Evolutionary conservation across 331 rosid genomes (phyloP).

Genomic region (Spiraea crenata): DNA sequence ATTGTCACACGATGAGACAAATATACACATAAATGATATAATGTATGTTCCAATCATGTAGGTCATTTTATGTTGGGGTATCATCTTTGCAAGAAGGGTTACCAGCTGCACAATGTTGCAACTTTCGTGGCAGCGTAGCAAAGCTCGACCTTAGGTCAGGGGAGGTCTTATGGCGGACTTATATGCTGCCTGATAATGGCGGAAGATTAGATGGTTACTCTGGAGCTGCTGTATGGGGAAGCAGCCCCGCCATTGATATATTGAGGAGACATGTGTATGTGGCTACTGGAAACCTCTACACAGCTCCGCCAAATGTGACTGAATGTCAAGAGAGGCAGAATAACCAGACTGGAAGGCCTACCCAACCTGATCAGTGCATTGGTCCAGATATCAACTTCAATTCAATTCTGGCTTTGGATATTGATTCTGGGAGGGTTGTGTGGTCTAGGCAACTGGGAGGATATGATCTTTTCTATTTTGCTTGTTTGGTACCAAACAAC

Average conservation of each 20-base stretch:
- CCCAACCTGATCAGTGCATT: slow-evolving; percentile 36
- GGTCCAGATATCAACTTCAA: slow-evolving; percentile 38
- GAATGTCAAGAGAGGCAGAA: slow-evolving; percentile 38
- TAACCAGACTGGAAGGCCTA: slow-evolving; percentile 29
- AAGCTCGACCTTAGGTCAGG: slow-evolving; percentile 41
- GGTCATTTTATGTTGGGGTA: slow-evolving; percentile 40
- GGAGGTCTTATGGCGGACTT: slow-evolving; percentile 44
- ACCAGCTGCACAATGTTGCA: slow-evolving; percentile 40
- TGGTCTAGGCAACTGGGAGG: slow-evolving; percentile 38
- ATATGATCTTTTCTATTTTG: slow-evolving; percentile 39
- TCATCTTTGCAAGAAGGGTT: slow-evolving; percentile 46
- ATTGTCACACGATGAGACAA: too few species aligned
- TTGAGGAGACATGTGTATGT: slow-evolving; percentile 37
- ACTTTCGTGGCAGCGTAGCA: slow-evolving; percentile 52
- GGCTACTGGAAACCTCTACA: slow-evolving; percentile 44
- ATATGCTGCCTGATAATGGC: slow-evolving; percentile 45
- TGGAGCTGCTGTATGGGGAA: slow-evolving; percentile 48
- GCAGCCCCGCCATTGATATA: slow-evolving; percentile 59
- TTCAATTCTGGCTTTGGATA: slow-evolving; percentile 37
- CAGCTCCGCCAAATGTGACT: slow-evolving; percentile 33
- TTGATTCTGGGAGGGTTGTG: slow-evolving; percentile 23
- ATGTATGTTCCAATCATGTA: neutral
- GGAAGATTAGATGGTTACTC: slow-evolving; percentile 36
- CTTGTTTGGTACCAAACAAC: slow-evolving; percentile 33
- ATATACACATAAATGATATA: too few species aligned